Conservation (phyloP, 73 alveolate genomes). For the Paramecium tetraurelia region DNA sequence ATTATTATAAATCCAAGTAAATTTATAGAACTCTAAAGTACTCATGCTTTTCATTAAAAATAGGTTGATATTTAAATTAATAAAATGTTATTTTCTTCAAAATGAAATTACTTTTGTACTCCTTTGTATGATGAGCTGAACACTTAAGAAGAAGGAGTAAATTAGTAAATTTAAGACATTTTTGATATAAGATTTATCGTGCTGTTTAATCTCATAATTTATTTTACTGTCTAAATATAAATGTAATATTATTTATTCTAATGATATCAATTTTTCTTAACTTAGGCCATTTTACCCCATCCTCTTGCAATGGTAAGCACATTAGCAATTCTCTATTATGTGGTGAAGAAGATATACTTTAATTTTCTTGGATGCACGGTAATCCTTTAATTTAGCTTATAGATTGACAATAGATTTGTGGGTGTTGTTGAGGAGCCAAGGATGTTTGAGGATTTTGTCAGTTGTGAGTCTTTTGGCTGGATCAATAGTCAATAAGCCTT, state of each 20-base stretch:
- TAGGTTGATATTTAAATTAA: not conserved
- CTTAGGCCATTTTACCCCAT: constrained; percentile 22
- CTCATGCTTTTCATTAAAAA: not conserved
- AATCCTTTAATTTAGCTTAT: constrained; percentile 76
- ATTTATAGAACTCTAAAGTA: not conserved
- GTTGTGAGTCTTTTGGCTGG: constrained; percentile 74
- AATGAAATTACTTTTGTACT: not conserved
- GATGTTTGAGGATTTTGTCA: constrained; percentile 73
- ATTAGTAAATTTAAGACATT: not conserved
- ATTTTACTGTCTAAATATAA: not conserved
- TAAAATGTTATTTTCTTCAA: not conserved
- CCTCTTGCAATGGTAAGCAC: not conserved
- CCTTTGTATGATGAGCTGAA: not conserved
- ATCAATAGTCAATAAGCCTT: constrained; percentile 75
- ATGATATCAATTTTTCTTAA: constrained; percentile 1
- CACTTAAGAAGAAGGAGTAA: not conserved
- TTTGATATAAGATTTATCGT: not conserved
- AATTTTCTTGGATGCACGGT: constrained; percentile 65
- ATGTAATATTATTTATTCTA: not conserved
- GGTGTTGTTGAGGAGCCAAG: constrained; percentile 88
- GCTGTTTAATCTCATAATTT: not conserved
- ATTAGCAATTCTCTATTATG: not conserved
- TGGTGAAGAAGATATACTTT: not conserved
- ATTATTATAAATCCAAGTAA: not conserved
- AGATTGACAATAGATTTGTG: constrained; percentile 81